Conservation (phyloP, 768 basidiomycete species). For the Crassisporium funariophilum region DNA sequence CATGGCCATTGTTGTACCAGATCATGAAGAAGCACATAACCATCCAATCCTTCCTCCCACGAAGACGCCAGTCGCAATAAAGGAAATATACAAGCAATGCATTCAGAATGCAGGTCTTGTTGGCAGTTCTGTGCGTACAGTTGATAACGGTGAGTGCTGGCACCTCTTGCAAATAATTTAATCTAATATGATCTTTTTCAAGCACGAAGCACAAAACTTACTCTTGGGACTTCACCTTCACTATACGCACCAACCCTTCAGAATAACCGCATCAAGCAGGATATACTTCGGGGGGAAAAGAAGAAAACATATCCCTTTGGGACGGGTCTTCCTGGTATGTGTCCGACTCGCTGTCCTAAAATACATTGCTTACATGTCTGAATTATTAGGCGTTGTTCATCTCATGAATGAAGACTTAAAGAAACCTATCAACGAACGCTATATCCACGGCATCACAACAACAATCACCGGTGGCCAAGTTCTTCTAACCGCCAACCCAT, state of each 20-base stretch:
- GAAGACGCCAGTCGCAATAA: slow-evolving; percentile 15
- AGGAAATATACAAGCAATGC: slow-evolving; percentile 2
- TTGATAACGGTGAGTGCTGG: slow-evolving; percentile 21
- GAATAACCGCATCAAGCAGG: slow-evolving; percentile 2
- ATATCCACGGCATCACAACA: slow-evolving; percentile 14
- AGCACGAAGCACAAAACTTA: too few species aligned
- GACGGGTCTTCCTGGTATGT: background rate
- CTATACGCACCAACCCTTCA: slow-evolving; percentile 5
- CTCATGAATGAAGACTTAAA: slow-evolving; percentile 23
- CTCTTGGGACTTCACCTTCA: background rate
- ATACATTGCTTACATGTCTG: slow-evolving; percentile 2
- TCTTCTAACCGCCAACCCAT: slow-evolving; percentile 21
- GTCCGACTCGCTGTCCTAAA: background rate
- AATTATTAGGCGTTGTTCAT: slow-evolving; percentile 10
- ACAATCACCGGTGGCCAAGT: slow-evolving; percentile 12
- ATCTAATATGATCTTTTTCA: too few species aligned
- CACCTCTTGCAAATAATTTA: too few species aligned
- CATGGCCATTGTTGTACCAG: slow-evolving; percentile 8
- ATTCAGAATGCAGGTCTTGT: slow-evolving; percentile 6
- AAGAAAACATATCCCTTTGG: background rate
- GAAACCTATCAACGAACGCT: slow-evolving; percentile 25
- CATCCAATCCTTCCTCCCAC: slow-evolving; percentile 18
- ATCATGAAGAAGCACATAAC: slow-evolving; percentile 11
- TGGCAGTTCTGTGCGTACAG: slow-evolving; percentile 14
- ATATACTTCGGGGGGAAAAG: background rate